Percentiles rank a stretch among this genome's conserved stretches.
Conservation (phyloP, 2,329 filamentous ascomycete species). For the Aspergillus nomiae region DNA sequence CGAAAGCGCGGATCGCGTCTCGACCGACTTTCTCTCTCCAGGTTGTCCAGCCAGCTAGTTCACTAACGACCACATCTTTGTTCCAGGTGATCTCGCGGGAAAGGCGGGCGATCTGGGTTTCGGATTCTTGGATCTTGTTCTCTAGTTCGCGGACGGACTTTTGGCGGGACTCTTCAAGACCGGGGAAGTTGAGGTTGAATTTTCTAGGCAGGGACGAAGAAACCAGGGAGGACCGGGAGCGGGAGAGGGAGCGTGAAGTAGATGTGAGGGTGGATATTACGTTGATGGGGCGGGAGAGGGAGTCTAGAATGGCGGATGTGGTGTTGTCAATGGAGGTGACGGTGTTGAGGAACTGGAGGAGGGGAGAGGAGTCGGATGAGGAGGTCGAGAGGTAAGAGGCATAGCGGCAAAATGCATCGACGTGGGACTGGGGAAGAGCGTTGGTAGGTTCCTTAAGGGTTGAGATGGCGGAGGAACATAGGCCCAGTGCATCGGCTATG, state of each 20-base stretch:
- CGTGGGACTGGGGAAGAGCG: slow-evolving; percentile 70
- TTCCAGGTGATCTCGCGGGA: slow-evolving; percentile 84
- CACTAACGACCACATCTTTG: slow-evolving; percentile 87
- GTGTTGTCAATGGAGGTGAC: slow-evolving; percentile 82
- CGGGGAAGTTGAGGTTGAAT: slow-evolving; percentile 50
- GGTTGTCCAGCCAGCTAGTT: slow-evolving; percentile 93
- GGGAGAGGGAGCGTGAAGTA: slow-evolving; percentile 74
- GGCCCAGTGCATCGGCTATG: slow-evolving; percentile 44
- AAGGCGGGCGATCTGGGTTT: slow-evolving; percentile 71
- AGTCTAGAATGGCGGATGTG: slow-evolving; percentile 75
- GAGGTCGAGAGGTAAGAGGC: slow-evolving; percentile 64
- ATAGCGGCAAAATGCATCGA: slow-evolving; percentile 72
- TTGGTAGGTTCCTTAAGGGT: slow-evolving; percentile 52
- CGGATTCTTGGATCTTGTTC: slow-evolving; percentile 71
- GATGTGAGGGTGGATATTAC: slow-evolving; percentile 76
- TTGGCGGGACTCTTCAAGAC: slow-evolving; percentile 81
- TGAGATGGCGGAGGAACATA: slow-evolving; percentile 50
- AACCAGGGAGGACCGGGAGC: slow-evolving; percentile 73
- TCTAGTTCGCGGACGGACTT: slow-evolving; percentile 82
- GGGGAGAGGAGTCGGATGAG: slow-evolving; percentile 68
- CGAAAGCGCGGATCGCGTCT: slow-evolving; percentile 74
- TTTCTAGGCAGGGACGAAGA: slow-evolving; percentile 54
- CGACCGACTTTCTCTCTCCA: slow-evolving; percentile 77
- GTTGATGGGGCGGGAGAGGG: slow-evolving; percentile 75
- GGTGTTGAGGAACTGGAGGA: slow-evolving; percentile 71